These are phyloP conservation scores for Cladophialophora yegresii DNA, from an alignment of 2,329 filamentous ascomycete genomes.

Conservation along the genomic window DNA sequence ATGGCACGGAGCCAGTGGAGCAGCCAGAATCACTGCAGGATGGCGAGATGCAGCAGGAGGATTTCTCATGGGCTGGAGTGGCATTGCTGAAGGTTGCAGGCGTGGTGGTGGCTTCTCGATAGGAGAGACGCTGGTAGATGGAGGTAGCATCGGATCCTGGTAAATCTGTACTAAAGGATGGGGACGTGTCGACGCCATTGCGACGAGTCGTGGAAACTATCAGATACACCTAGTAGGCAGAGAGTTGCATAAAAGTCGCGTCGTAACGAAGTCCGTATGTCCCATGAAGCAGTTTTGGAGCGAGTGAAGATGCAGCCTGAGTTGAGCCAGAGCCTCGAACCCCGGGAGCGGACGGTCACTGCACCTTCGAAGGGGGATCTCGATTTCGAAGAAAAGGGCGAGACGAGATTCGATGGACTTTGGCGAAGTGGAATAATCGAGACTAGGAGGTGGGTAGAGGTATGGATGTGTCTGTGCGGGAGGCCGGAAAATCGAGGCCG, in stretches of 20 bases:
- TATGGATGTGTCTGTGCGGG: conserved; percentile 33
- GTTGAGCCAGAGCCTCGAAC: conserved; percentile 13
- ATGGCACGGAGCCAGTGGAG: conserved; percentile 51
- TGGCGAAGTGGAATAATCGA: conserved; percentile 11
- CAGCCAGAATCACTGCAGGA: conserved; percentile 68
- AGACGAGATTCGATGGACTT: conserved; percentile 30
- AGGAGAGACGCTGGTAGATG: conserved; percentile 41
- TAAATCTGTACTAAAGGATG: conserved; percentile 59
- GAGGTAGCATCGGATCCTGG: conserved; percentile 55
- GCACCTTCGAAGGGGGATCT: conserved; percentile 17
- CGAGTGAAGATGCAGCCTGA: conserved; percentile 10
- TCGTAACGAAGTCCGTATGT: conserved; percentile 16
- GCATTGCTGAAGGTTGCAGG: conserved; percentile 57
- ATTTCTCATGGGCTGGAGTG: conserved; percentile 40
- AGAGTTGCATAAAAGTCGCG: conserved; percentile 30
- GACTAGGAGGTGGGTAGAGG: conserved; percentile 18
- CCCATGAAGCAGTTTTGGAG: conserved; percentile 27
- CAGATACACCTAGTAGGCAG: conserved; percentile 20
- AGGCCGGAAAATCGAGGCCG: conserved; percentile 23
- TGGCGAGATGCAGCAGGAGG: conserved; percentile 47
- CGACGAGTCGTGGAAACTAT: conserved; percentile 18
- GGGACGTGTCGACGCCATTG: conserved; percentile 39
- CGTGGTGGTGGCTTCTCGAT: conserved; percentile 42
- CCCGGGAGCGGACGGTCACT: conserved; percentile 7
- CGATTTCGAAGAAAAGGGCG: conserved; percentile 22